phyloP scores from a whole-genome alignment of 1,284 basidiomycete species.

The Polyporus tsugae region DNA sequence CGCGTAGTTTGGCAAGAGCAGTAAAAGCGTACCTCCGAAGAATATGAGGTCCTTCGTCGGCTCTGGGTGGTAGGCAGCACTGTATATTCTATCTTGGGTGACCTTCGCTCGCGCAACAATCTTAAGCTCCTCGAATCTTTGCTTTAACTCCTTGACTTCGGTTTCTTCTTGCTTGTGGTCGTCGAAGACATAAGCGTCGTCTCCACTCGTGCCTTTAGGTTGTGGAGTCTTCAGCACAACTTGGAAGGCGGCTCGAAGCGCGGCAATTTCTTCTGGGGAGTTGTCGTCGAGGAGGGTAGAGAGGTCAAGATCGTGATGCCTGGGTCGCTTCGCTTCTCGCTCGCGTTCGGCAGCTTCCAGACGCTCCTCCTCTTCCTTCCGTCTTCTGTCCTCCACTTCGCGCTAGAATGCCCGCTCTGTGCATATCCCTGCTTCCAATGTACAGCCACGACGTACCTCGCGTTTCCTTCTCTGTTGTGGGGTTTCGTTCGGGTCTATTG shows the following conservation, averaged over 20 bases:
- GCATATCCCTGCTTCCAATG: constrained; percentile 1
- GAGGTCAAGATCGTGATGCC: constrained; percentile 73
- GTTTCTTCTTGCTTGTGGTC: constrained; percentile 50
- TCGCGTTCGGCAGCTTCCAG: constrained; percentile 67
- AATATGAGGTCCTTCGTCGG: constrained; percentile 81
- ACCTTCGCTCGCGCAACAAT: constrained; percentile 80
- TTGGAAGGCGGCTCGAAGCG: constrained; percentile 55
- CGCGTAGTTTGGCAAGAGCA: background rate
- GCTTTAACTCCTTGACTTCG: constrained; percentile 59
- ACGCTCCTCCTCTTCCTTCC: constrained; percentile 64
- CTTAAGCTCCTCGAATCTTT: constrained; percentile 61
- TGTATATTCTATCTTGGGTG: constrained; percentile 75
- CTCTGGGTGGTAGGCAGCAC: constrained; percentile 81
- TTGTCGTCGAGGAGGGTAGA: constrained; percentile 57
- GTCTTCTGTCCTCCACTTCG: constrained; percentile 57
- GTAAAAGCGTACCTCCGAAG: constrained; percentile 66
- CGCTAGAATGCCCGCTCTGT: constrained; percentile 40
- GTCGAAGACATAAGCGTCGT: constrained; percentile 60
- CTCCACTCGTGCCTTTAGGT: constrained; percentile 51
- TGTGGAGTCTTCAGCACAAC: constrained; percentile 45
- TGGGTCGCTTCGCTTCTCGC: constrained; percentile 68
- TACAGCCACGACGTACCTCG: constrained; percentile 53
- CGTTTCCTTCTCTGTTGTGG: constrained; percentile 68
- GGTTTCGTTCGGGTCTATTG: constrained; percentile 66
- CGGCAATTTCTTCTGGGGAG: constrained; percentile 52